phyloP scores from a whole-genome alignment of 2,329 filamentous ascomycete species.

The Graphilbum ipis-grandicollis region DNA sequence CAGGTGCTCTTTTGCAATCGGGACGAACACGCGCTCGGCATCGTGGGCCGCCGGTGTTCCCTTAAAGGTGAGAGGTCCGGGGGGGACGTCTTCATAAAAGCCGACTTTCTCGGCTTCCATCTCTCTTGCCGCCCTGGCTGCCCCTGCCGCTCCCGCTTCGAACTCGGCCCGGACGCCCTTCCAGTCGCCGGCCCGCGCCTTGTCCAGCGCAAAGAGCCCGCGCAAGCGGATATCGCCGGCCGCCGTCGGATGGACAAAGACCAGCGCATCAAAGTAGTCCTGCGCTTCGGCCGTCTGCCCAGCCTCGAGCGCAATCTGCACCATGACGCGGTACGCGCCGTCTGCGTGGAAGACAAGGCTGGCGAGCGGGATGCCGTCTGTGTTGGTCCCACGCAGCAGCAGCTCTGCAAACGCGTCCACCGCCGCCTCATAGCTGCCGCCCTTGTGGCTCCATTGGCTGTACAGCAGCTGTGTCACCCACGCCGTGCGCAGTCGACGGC shows the following conservation, averaged over 20 bases:
- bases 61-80: no score
- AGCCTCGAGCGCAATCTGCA: constrained; percentile 21
- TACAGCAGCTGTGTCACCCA: constrained; percentile 21
- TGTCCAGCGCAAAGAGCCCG: constrained; percentile 17
- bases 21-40: constrained; percentile 16
- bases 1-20: constrained; percentile 21
- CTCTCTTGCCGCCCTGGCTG: background rate
- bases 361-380: constrained; percentile 3
- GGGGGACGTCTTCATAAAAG: no score
- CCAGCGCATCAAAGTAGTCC: constrained; percentile 13
- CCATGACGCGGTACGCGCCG: constrained; percentile 20
- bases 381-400: background rate
- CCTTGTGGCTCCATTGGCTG: constrained; percentile 16
- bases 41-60: constrained; percentile 8
- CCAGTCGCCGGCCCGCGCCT: constrained; percentile 24
- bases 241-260: constrained; percentile 12
- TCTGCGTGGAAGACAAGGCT: constrained; percentile 12
- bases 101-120: no score
- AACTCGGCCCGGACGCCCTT: constrained; percentile 19
- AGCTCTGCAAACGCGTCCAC: constrained; percentile 12
- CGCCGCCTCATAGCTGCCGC: constrained; percentile 12
- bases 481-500: constrained; percentile 12
- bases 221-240: constrained; percentile 16
- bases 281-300: constrained; percentile 15
- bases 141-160: constrained; percentile 1